Evolutionary conservation across 2,329 filamentous ascomycete genomes (phyloP).

Genomic region (Corinectria fuckeliana): DNA sequence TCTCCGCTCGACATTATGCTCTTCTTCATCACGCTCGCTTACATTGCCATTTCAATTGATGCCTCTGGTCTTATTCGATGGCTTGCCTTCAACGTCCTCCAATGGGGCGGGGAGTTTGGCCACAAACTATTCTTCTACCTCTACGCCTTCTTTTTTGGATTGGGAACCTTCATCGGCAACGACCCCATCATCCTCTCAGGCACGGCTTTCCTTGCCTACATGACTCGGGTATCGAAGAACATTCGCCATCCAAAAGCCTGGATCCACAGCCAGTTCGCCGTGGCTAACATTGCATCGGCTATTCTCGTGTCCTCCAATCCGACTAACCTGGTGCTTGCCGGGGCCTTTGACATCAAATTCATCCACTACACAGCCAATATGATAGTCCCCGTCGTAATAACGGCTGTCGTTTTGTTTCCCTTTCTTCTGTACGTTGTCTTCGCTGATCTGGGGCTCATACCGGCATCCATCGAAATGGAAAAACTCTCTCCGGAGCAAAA

Average conservation of each 20-base stretch:
- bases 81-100: slow-evolving; percentile 72
- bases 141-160: slow-evolving; percentile 72
- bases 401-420: slow-evolving; percentile 71
- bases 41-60: slow-evolving; percentile 80
- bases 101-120: slow-evolving; percentile 71
- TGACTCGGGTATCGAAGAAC: slow-evolving; percentile 77
- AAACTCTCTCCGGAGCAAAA: slow-evolving; percentile 65
- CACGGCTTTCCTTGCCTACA: slow-evolving; percentile 78
- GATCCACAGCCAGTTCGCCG: slow-evolving; percentile 75
- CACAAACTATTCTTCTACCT: slow-evolving; percentile 75
- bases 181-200: slow-evolving; percentile 78
- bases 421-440: slow-evolving; percentile 76
- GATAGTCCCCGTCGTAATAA: slow-evolving; percentile 74
- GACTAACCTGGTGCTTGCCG: slow-evolving; percentile 76
- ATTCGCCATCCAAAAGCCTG: slow-evolving; percentile 74
- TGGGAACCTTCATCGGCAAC: slow-evolving; percentile 75
- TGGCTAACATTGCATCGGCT: slow-evolving; percentile 77
- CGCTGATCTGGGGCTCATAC: slow-evolving; percentile 67
- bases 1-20: slow-evolving; percentile 75
- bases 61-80: slow-evolving; percentile 76
- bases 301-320: slow-evolving; percentile 81
- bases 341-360: slow-evolving; percentile 75
- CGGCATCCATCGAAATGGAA: slow-evolving; percentile 70
- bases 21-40: slow-evolving; percentile 77
- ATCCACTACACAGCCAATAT: slow-evolving; percentile 79